Base-by-base conservation (phyloP, 345 rosid species). In the Populus euphratica region DNA sequence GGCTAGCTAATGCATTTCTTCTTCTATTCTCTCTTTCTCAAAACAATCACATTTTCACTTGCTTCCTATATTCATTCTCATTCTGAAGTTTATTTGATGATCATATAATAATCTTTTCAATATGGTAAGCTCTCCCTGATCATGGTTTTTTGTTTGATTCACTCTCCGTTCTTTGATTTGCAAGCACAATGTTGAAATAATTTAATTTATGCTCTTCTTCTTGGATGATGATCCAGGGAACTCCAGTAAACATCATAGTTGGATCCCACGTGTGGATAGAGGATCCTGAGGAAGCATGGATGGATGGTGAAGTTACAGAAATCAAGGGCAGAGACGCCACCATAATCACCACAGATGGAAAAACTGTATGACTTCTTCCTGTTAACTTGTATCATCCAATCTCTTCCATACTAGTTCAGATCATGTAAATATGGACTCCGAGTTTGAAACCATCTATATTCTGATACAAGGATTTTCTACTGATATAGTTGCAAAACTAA, bases 211-310 rank as follows among this genome's bases (percentile, higher is more conserved):
- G 64, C 52, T 69, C 25, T 27, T 18, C 74, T 36, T 41, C 44
- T 77, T 73, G 78, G 72, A 75, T 50, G 63, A 56, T 52, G 23
- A 52, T 79, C 78, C 79, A 89, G 92, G 92, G 85, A 75, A 86
- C 90, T 73, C 82, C 90, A 17, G 89, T 82, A 41, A 88, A 86
- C 73, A 83, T 90, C 83, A 85, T 85, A 73, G 89, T 88, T 59
- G 90, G 91, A 79, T 87, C 93, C 38, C 87, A 85, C 71, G 93
- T 87, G 35, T 90, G 93, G 93, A 84, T 67, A 21, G 89, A 88
- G 84, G 88, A 90, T 84, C 87, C 85, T 79, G 90, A 86, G 68
- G 78, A 54, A 50, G 88, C 93, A 47, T 90, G 93, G 91, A 80
- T 87, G 56, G 89, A 82, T 72, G 91, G 91, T 23, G 83, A 87